phyloP scores from a whole-genome alignment of 306 rosid species.

The Arachis hypogaea region DNA sequence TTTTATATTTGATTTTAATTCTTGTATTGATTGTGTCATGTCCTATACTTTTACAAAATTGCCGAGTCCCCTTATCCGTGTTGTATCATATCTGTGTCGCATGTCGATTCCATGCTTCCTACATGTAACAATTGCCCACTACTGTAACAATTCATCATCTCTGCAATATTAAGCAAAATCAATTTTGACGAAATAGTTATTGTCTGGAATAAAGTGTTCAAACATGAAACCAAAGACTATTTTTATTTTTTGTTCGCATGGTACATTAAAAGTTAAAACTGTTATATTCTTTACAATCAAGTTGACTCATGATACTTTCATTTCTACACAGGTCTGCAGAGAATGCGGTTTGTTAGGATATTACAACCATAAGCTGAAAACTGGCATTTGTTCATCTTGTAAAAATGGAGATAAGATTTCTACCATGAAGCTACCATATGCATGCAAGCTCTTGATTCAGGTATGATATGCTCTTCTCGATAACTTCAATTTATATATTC shows the following conservation, averaged over 20 bases:
- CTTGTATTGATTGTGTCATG: too few relatives aligned
- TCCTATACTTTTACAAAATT: too few relatives aligned
- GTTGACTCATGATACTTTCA: slow-evolving; percentile 25
- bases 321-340: slow-evolving; percentile 67
- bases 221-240: too few relatives aligned
- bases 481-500: not conserved
- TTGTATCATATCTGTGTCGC: too few relatives aligned
- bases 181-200: not conserved
- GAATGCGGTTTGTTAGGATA: slow-evolving; percentile 88
- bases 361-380: slow-evolving; percentile 77
- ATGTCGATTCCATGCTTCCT: too few relatives aligned
- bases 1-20: too few relatives aligned
- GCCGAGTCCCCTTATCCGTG: too few relatives aligned
- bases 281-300: not conserved
- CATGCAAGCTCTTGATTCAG: slow-evolving; percentile 97
- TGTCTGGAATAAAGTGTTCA: too few relatives aligned
- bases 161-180: not conserved
- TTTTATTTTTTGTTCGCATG: not conserved
- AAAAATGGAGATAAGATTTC: slow-evolving; percentile 85
- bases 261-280: not conserved
- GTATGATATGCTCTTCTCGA: slow-evolving; percentile 40
- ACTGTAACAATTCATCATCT: not conserved
- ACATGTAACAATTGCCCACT: too few relatives aligned
- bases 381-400: slow-evolving; percentile 83
- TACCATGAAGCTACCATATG: slow-evolving; percentile 87